phyloP scores from a whole-genome alignment of 768 basidiomycete genomes.

The Suillus subalutaceus region DNA sequence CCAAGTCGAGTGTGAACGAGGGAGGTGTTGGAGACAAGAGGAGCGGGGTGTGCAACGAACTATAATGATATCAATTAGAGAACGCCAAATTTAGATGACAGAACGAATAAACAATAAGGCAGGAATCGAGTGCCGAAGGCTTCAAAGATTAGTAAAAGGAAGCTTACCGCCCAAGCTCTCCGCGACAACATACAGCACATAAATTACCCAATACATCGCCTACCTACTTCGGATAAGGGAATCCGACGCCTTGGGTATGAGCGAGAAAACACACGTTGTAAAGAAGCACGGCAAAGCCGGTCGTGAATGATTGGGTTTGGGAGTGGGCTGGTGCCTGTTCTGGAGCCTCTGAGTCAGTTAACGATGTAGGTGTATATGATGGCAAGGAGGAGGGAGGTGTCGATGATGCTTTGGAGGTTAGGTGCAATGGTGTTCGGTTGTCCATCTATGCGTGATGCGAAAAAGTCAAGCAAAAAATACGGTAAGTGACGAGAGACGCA shows the following conservation, averaged over 20 bases:
- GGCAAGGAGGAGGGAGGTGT: slow-evolving; percentile 20
- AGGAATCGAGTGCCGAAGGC: too few relatives aligned
- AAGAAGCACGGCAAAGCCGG: slow-evolving; percentile 79
- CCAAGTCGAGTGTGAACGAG: too few relatives aligned
- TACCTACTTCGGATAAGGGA: slow-evolving; percentile 69
- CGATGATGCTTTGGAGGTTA: slow-evolving; percentile 46
- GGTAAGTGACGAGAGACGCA: slow-evolving; percentile 27
- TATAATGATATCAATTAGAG: too few relatives aligned
- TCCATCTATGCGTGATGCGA: slow-evolving; percentile 49
- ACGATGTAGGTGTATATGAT: slow-evolving; percentile 13
- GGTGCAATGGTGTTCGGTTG: slow-evolving; percentile 69
- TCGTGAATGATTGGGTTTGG: slow-evolving; percentile 63
- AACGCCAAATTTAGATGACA: too few relatives aligned
- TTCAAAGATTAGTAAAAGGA: too few relatives aligned
- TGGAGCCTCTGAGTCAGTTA: slow-evolving; percentile 31
- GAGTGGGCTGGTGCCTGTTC: slow-evolving; percentile 23
- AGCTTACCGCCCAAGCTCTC: slow-evolving; percentile 65
- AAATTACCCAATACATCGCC: slow-evolving; percentile 77
- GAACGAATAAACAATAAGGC: too few relatives aligned
- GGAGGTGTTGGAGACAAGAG: too few relatives aligned
- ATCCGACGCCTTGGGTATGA: too few relatives aligned
- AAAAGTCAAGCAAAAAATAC: slow-evolving; percentile 6
- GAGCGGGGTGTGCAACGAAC: too few relatives aligned
- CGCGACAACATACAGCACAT: slow-evolving; percentile 78
- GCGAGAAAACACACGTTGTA: slow-evolving; percentile 81